A percentile compares a stretch with the other conserved stretches of the same genome.
phyloP scores from a whole-genome alignment of 2,329 filamentous ascomycete species.

The Rosellinia necatrix region DNA sequence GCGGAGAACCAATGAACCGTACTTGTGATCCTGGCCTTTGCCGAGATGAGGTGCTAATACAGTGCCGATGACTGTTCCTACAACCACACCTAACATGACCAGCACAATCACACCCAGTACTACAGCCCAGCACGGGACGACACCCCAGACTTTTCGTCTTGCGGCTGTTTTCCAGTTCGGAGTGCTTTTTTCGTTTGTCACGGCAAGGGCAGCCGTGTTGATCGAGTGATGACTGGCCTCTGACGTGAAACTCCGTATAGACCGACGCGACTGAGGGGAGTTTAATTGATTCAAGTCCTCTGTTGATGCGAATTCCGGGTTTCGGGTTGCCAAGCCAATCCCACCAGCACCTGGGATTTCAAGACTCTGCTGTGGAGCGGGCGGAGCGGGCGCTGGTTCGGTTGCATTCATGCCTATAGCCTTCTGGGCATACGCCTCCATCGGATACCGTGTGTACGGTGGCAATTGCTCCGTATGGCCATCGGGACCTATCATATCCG shows the following conservation, averaged over 20 bases:
- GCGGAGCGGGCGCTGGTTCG: slow-evolving; percentile 18
- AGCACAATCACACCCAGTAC: slow-evolving; percentile 54
- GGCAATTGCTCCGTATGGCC: slow-evolving; percentile 91
- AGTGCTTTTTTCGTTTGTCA: slow-evolving; percentile 54
- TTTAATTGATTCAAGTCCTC: slow-evolving; percentile 53
- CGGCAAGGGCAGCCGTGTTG: slow-evolving; percentile 52
- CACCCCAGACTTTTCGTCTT: slow-evolving; percentile 59
- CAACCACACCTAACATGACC: slow-evolving; percentile 58
- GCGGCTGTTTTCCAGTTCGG: slow-evolving; percentile 57
- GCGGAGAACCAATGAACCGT: background rate
- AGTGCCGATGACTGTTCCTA: slow-evolving; percentile 61
- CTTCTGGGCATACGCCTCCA: slow-evolving; percentile 68
- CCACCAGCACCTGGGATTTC: slow-evolving; percentile 63
- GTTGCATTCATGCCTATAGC: slow-evolving; percentile 41
- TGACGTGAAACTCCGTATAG: slow-evolving; percentile 56
- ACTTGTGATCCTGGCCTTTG: slow-evolving; percentile 25
- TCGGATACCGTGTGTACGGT: slow-evolving; percentile 88
- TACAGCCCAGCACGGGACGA: slow-evolving; percentile 67
- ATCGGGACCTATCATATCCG: slow-evolving; percentile 83
- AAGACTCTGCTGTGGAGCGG: slow-evolving; percentile 29
- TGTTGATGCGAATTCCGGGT: slow-evolving; percentile 65
- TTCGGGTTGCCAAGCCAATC: slow-evolving; percentile 62
- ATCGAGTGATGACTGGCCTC: slow-evolving; percentile 59
- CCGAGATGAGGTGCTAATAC: slow-evolving; percentile 44
- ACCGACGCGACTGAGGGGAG: slow-evolving; percentile 55